phyloP scores from a whole-genome alignment of 345 rosid genomes.

The Rhizophora mangle region DNA sequence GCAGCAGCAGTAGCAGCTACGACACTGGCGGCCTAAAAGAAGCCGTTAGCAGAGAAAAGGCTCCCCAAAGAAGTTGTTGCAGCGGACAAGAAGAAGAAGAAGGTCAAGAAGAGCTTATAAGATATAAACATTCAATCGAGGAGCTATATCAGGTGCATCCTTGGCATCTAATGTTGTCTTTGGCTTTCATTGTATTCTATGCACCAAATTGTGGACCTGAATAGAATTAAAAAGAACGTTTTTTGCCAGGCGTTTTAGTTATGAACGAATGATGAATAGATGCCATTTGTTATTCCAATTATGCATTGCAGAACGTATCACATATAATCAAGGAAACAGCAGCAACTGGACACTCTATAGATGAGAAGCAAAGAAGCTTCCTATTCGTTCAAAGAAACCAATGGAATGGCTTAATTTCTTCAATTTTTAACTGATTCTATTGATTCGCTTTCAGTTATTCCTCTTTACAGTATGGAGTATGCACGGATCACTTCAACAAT shows the following conservation, averaged over 20 bases:
- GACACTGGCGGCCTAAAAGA: conserved; percentile 22
- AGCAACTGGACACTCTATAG: conserved; percentile 26
- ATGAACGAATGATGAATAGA: conserved; percentile 42
- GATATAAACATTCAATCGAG: conserved; percentile 23
- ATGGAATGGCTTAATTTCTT: conserved; percentile 1
- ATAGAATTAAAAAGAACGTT: conserved; percentile 12
- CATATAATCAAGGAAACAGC: conserved; percentile 41
- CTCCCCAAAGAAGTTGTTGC: conserved; percentile 21
- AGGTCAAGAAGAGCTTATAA: conserved; percentile 25
- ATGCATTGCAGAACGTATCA: conserved; percentile 34
- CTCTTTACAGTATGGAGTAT: conserved; percentile 78
- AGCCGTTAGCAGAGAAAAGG: conserved; percentile 21
- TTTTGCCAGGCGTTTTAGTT: conserved; percentile 34
- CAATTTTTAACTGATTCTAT: conserved; percentile 20
- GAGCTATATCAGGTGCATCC: conserved; percentile 28
- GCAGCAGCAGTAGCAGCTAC: conserved; percentile 1
- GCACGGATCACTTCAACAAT: conserved; percentile 93
- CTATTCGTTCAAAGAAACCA: conserved; percentile 5
- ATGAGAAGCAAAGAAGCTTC: conserved; percentile 14
- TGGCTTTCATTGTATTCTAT: conserved; percentile 5
- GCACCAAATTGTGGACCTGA: neutral
- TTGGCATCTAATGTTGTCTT: neutral
- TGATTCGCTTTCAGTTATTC: conserved; percentile 12
- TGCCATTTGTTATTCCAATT: conserved; percentile 48
- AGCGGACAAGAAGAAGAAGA: conserved; percentile 25